Conservation (phyloP, 352 stramenopile genomes). For the Pythium sukuiense region DNA sequence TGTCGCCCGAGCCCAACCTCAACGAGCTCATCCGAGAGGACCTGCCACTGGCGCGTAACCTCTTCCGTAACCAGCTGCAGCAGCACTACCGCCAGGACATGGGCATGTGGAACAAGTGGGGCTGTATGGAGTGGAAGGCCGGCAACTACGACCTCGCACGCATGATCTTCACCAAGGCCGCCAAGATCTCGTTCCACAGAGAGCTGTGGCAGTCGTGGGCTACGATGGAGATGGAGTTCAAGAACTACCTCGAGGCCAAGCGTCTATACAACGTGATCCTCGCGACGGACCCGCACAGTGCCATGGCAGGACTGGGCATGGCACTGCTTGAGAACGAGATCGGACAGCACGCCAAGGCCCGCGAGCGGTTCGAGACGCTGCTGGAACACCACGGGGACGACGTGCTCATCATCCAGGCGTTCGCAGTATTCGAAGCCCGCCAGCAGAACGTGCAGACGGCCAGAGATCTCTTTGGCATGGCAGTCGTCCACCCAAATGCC, state of each 20-base stretch:
- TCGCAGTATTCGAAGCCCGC: conserved; percentile 75
- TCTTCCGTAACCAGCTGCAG: conserved; percentile 84
- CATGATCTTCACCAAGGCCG: conserved; percentile 85
- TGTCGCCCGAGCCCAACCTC: conserved; percentile 58
- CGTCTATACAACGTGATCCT: conserved; percentile 83
- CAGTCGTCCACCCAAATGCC: conserved; percentile 45
- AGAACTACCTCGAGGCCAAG: conserved; percentile 75
- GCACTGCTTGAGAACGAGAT: conserved; percentile 67
- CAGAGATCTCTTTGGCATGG: conserved; percentile 61
- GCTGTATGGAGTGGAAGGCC: conserved; percentile 87
- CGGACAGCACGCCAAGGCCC: conserved; percentile 51
- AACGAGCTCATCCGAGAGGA: conserved; percentile 85
- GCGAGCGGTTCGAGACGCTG: conserved; percentile 62
- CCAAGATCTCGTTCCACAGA: conserved; percentile 66
- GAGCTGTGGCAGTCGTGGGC: conserved; percentile 86
- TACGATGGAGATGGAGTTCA: conserved; percentile 79
- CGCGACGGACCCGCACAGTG: conserved; percentile 65
- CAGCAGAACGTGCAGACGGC: conserved; percentile 63
- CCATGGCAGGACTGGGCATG: conserved; percentile 72
- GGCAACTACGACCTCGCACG: conserved; percentile 78
- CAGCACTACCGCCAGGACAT: conserved; percentile 80
- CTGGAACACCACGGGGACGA: conserved; percentile 56
- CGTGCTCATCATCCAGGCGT: conserved; percentile 73
- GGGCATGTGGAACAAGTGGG: conserved; percentile 92
- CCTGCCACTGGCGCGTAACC: conserved; percentile 57